Percentiles rank a stretch among this genome's conserved stretches.
phyloP scores from a whole-genome alignment of 2,329 filamentous ascomycete species.

The Alternaria tenuissima region DNA sequence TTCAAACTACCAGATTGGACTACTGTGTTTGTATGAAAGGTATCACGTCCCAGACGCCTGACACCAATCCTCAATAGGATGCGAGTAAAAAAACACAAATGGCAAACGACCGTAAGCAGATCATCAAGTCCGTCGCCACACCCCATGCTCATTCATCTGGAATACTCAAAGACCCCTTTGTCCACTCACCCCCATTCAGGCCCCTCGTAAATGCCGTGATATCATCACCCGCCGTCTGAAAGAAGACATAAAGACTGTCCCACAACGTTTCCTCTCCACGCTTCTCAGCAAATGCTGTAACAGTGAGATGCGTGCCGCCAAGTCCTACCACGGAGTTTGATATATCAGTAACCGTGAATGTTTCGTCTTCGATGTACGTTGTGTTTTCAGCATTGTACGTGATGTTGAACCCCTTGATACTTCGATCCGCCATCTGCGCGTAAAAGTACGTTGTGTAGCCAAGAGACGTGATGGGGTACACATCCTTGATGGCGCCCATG shows the following conservation, averaged over 20 bases:
- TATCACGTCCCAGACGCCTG: not conserved
- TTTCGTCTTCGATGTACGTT: conserved; percentile 34
- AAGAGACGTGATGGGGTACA: conserved; percentile 51
- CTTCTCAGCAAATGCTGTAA: conserved; percentile 45
- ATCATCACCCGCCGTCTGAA: conserved; percentile 40
- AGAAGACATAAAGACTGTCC: conserved; percentile 46
- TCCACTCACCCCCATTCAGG: conserved; percentile 40
- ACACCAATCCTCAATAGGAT: not conserved
- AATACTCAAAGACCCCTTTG: conserved; percentile 33
- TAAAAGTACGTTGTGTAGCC: conserved; percentile 57
- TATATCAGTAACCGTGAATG: conserved; percentile 45
- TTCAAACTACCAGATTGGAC: not conserved
- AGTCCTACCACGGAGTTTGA: conserved; percentile 43
- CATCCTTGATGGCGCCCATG: conserved; percentile 41
- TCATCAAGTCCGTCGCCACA: not conserved
- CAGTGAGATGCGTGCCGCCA: conserved; percentile 52
- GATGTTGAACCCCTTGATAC: conserved; percentile 53
- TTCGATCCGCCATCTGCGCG: conserved; percentile 48
- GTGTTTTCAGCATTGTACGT: conserved; percentile 52
- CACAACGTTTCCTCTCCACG: conserved; percentile 19
- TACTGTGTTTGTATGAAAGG: not conserved
- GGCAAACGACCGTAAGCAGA: not conserved
- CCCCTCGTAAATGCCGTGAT: conserved; percentile 41
- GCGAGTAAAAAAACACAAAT: not conserved
- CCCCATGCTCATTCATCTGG: conserved; percentile 24